Percentiles rank a stretch among this genome's conserved stretches.
Evolutionary conservation across 257 asterid genomes (phyloP).

Genomic region (Linderniella brevidens): DNA sequence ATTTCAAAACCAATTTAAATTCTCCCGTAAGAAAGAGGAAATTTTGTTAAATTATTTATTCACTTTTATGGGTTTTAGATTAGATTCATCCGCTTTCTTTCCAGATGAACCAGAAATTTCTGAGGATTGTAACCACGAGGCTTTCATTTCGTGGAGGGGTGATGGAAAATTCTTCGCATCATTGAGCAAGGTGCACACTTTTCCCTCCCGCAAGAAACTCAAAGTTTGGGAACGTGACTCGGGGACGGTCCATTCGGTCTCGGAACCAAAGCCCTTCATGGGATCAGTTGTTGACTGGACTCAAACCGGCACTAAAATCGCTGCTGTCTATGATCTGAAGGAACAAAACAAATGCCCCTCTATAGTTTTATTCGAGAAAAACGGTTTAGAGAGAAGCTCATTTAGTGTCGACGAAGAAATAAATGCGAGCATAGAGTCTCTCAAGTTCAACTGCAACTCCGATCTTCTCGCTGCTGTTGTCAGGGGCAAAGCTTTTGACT

Average conservation of each 20-base stretch:
- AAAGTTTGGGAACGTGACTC: conserved; percentile 97
- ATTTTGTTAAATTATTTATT: not conserved
- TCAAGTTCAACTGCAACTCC: conserved; percentile 81
- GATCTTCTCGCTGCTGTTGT: conserved; percentile 81
- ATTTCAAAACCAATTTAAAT: too few relatives aligned
- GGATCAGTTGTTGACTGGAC: conserved; percentile 76
- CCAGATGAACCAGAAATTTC: conserved; percentile 43
- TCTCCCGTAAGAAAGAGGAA: too few relatives aligned
- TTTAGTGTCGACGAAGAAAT: conserved; percentile 40
- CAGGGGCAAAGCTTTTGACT: conserved; percentile 49
- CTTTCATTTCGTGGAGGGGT: conserved; percentile 78
- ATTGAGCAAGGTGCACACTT: conserved; percentile 38
- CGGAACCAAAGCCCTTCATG: conserved; percentile 59
- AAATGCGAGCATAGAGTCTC: conserved; percentile 38
- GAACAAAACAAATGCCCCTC: conserved; percentile 47
- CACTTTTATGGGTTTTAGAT: not conserved
- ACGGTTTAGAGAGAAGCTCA: conserved; percentile 83
- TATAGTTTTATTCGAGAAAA: conserved; percentile 70
- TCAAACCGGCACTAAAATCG: conserved; percentile 79
- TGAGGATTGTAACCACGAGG: conserved; percentile 28
- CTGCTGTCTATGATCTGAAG: conserved; percentile 35
- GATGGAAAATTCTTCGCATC: conserved; percentile 85
- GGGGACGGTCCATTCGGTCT: conserved; percentile 65
- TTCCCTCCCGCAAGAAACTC: conserved; percentile 37
- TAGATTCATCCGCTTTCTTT: conserved; percentile 8